These are phyloP conservation scores for Nicotiana paniculata DNA, from an alignment of 257 asterid genomes.

Conservation along the genomic window DNA sequence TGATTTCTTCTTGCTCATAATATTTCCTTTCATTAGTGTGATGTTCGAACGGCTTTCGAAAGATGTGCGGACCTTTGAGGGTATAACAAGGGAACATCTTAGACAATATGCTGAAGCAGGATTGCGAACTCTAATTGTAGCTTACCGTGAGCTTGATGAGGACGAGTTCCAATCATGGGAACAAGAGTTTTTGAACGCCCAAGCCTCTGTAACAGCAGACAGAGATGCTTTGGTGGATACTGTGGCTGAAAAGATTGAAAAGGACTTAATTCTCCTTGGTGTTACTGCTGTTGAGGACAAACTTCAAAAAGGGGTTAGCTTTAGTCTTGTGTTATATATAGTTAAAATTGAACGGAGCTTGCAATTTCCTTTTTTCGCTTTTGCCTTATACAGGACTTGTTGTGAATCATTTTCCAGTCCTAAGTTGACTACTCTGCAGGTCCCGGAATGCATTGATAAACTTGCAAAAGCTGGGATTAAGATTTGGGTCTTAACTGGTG, in stretches of 20 bases:
- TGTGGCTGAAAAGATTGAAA: constrained; percentile 78
- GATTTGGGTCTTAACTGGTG: constrained; percentile 98
- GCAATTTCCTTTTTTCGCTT: not conserved
- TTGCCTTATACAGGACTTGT: not conserved
- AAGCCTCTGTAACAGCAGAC: constrained; percentile 55
- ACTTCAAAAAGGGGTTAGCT: constrained; percentile 85
- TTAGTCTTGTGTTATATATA: constrained; percentile 14
- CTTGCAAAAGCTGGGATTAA: constrained; percentile 82
- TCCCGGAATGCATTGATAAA: constrained; percentile 88
- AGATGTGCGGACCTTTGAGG: constrained; percentile 35
- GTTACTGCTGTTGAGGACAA: constrained; percentile 98
- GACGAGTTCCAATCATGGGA: constrained; percentile 70
- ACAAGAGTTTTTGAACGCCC: constrained; percentile 61
- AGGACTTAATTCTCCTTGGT: constrained; percentile 73
- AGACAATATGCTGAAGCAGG: constrained; percentile 86
- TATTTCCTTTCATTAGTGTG: constrained; percentile 45
- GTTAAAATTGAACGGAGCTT: not conserved
- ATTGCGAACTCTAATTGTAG: constrained; percentile 76
- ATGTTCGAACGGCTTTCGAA: constrained; percentile 76
- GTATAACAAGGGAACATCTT: constrained; percentile 59
- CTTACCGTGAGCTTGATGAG: constrained; percentile 73
- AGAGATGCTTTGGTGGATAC: constrained; percentile 74
- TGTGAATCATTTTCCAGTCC: not conserved
- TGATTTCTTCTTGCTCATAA: constrained; percentile 4
- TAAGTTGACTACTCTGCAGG: constrained; percentile 37